Evolutionary conservation across 148 eudicot species (phyloP).

Genomic region (Persicaria maculosa): DNA sequence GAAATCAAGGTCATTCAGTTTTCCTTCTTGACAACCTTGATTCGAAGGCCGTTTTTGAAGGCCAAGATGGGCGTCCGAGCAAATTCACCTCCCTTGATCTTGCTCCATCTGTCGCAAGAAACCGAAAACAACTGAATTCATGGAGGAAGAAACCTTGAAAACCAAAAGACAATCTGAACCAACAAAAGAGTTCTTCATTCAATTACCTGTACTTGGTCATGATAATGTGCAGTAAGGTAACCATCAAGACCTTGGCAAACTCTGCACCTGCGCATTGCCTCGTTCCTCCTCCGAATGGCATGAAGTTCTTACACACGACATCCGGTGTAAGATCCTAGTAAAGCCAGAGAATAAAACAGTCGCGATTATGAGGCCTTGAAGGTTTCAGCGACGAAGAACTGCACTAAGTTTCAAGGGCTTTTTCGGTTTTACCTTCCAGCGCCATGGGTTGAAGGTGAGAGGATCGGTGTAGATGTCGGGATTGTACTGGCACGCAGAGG

Average conservation of each 20-base stretch:
- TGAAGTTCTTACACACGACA: conserved; percentile 27
- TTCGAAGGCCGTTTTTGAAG: conserved; percentile 22
- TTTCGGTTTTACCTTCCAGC: conserved; percentile 35
- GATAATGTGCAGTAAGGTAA: conserved; percentile 32
- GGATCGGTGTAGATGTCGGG: conserved; percentile 32
- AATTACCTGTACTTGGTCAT: conserved; percentile 32
- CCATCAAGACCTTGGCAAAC: conserved; percentile 28
- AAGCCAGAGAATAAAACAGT: neutral
- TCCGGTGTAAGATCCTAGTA: conserved; percentile 23
- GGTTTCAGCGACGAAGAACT: too few relatives aligned
- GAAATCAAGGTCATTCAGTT: neutral
- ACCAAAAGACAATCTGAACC: neutral
- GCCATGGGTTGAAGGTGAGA: conserved; percentile 37
- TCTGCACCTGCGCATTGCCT: conserved; percentile 45
- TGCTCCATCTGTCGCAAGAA: conserved; percentile 19
- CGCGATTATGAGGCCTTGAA: neutral
- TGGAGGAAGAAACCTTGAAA: neutral
- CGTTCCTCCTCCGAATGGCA: conserved; percentile 41
- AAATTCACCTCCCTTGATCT: conserved; percentile 31
- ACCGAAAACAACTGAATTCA: neutral
- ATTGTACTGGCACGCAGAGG: conserved; percentile 31
- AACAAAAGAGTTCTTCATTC: neutral
- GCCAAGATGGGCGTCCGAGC: conserved; percentile 26
- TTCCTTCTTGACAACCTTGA: conserved; percentile 16
- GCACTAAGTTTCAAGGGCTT: neutral